Evolutionary conservation across 345 rosid species (phyloP).

Genomic region (Odontarrhena argentea): DNA sequence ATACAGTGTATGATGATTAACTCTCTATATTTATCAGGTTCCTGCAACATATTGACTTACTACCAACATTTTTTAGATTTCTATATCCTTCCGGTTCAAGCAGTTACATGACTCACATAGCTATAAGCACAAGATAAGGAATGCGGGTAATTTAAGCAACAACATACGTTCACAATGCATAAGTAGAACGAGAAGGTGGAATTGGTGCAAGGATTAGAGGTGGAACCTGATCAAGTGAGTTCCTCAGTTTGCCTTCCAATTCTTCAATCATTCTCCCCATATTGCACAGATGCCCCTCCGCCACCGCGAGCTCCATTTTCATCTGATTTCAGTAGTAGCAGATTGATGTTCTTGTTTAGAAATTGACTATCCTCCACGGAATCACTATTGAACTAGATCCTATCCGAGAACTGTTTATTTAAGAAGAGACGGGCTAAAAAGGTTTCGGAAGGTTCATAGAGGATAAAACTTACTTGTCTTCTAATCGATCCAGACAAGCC

Average conservation of each 20-base stretch:
- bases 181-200: conserved; percentile 3
- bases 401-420: conserved; percentile 1
- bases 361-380: neutral
- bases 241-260: conserved; percentile 92
- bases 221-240: conserved; percentile 89
- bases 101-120: neutral
- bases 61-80: no score
- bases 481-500: conserved; percentile 93
- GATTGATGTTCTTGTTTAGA: neutral
- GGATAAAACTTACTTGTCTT: conserved; percentile 67
- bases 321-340: conserved; percentile 50
- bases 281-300: conserved; percentile 93
- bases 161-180: neutral
- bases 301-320: conserved; percentile 81
- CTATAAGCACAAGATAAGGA: neutral
- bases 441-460: neutral
- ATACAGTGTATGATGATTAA: neutral
- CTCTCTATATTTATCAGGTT: neutral
- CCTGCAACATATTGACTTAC: no score
- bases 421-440: neutral
- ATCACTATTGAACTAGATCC: neutral
- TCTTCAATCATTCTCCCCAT: conserved; percentile 99
- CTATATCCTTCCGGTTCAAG: neutral
- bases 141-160: neutral
- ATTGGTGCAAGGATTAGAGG: neutral